Evolutionary conservation across 2,329 filamentous ascomycete genomes (phyloP).

Genomic region (Metarhizium guizhouense): DNA sequence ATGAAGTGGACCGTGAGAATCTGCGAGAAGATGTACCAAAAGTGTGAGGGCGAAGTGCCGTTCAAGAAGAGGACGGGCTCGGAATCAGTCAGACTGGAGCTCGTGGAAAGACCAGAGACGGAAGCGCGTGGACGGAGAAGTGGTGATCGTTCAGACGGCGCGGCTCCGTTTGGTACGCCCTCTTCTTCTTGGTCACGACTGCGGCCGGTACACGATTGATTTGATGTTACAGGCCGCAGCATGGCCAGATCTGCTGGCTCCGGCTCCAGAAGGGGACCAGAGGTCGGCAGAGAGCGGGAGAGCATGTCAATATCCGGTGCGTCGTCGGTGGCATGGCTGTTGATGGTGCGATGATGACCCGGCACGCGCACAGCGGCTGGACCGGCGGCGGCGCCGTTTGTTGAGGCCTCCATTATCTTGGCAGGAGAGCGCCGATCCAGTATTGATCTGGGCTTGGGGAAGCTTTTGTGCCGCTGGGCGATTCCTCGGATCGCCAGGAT

Average conservation of each 20-base stretch:
- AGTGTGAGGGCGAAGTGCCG: conserved; percentile 38
- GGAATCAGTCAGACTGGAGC: not conserved
- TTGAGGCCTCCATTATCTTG: not conserved
- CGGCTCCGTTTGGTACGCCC: not conserved
- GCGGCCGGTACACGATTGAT: not conserved
- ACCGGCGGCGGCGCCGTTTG: not conserved
- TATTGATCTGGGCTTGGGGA: too few species aligned
- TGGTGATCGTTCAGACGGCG: conserved; percentile 15
- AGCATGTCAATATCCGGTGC: conserved; percentile 15
- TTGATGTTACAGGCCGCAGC: conserved; percentile 19
- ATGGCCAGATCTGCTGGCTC: conserved; percentile 31
- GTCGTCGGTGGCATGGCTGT: not conserved
- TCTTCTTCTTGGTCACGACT: not conserved
- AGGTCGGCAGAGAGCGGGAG: conserved; percentile 30
- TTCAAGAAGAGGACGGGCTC: conserved; percentile 29
- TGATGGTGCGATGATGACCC: not conserved
- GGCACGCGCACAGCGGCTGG: not conserved
- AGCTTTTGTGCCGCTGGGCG: too few species aligned
- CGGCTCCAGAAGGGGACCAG: conserved; percentile 30
- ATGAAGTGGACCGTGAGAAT: conserved; percentile 51
- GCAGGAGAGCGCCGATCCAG: too few species aligned
- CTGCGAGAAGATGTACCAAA: conserved; percentile 54
- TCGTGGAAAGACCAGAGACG: conserved; percentile 7
- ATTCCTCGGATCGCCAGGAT: too few species aligned
- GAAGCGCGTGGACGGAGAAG: conserved; percentile 10